Percentiles rank a stretch among this genome's conserved stretches.
phyloP scores from a whole-genome alignment of 140 eudicot genomes.

The Anethum foeniculum region DNA sequence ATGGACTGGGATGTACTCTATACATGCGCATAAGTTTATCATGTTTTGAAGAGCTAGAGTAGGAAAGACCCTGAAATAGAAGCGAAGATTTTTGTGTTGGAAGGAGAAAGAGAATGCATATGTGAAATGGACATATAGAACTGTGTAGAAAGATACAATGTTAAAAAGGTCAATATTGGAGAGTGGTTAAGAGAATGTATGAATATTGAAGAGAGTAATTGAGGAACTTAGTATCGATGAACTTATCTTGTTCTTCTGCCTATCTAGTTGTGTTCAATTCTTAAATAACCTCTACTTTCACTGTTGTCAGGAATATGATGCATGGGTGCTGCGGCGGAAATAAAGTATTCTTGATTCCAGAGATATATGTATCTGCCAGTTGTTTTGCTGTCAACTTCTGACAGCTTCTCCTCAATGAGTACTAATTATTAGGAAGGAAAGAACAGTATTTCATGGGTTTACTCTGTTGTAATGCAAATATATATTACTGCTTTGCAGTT shows the following conservation, averaged over 20 bases:
- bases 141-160: neutral
- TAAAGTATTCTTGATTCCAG: neutral
- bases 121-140: neutral
- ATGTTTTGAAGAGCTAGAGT: too few relatives aligned
- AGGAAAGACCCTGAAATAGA: too few relatives aligned
- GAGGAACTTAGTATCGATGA: neutral
- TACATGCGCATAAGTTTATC: too few relatives aligned
- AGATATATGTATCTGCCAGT: neutral
- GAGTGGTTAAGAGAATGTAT: neutral
- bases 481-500: neutral
- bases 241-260: too few relatives aligned
- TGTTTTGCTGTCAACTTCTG: neutral
- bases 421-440: neutral
- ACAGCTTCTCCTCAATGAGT: neutral
- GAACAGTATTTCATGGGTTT: neutral
- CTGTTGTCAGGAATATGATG: neutral
- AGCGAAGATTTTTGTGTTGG: neutral
- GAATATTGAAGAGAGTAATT: neutral
- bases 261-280: neutral
- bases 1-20: too few relatives aligned
- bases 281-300: neutral
- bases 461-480: conserved; percentile 3
- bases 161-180: neutral
- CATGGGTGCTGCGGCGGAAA: neutral
- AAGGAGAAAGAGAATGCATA: neutral